Evolutionary conservation across 2,329 filamentous ascomycete genomes (phyloP).

Genomic region (Helotiales sp.): DNA sequence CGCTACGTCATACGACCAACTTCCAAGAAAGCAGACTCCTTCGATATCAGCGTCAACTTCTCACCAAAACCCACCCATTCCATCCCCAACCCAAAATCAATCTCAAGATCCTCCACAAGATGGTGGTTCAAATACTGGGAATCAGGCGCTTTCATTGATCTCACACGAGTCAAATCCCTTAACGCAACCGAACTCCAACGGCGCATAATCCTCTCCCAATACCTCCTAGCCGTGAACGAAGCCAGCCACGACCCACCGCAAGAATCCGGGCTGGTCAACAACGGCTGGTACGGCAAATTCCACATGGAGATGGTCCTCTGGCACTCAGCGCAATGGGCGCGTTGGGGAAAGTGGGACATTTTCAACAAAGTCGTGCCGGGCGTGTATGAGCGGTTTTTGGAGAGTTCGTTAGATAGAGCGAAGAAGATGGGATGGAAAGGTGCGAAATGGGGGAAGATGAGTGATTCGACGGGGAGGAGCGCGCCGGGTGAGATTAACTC

Average conservation of each 20-base stretch:
- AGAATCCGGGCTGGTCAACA: slow-evolving; percentile 53
- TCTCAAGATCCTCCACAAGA: slow-evolving; percentile 17
- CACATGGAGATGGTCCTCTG: slow-evolving; percentile 53
- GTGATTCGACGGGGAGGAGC: slow-evolving; percentile 58
- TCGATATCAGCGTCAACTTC: background rate
- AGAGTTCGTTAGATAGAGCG: slow-evolving; percentile 42
- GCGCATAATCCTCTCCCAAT: slow-evolving; percentile 51
- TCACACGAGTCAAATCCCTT: slow-evolving; percentile 44
- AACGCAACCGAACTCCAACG: slow-evolving; percentile 51
- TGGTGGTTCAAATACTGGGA: slow-evolving; percentile 43
- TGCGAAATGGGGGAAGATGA: slow-evolving; percentile 59
- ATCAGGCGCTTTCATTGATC: slow-evolving; percentile 49
- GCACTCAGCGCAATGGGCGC: slow-evolving; percentile 50
- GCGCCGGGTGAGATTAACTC: slow-evolving; percentile 66
- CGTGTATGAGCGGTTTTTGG: slow-evolving; percentile 44
- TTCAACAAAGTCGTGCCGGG: slow-evolving; percentile 47
- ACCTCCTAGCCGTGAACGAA: slow-evolving; percentile 50
- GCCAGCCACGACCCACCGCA: slow-evolving; percentile 48
- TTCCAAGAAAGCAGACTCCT: background rate
- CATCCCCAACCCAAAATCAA: background rate
- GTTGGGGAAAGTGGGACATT: slow-evolving; percentile 47
- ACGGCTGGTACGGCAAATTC: slow-evolving; percentile 54
- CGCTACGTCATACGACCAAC: slow-evolving; percentile 32
- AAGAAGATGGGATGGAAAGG: slow-evolving; percentile 44
- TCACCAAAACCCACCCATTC: background rate